These are phyloP conservation scores for Nicotiana knightiana DNA, from an alignment of 257 asterid species.

Conservation along the genomic window DNA sequence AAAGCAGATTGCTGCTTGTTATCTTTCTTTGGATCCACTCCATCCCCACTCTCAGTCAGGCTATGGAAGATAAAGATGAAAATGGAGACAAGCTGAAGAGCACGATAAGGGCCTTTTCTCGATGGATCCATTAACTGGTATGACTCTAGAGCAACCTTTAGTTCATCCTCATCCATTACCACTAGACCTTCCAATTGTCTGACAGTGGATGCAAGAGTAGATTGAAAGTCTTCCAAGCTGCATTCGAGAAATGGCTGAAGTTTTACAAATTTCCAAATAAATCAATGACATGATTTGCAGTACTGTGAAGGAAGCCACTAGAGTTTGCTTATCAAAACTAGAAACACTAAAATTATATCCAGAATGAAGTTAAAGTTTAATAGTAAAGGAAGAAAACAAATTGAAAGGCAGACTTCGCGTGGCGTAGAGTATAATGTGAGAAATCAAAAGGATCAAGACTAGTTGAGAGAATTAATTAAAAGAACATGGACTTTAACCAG, in stretches of 20 bases:
- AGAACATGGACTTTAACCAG: not conserved
- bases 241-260: slow-evolving; percentile 15
- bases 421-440: not conserved
- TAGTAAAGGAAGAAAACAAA: not conserved
- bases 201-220: slow-evolving; percentile 53
- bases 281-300: slow-evolving; percentile 1
- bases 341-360: not conserved
- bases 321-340: not conserved
- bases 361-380: not conserved
- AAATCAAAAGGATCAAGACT: not conserved
- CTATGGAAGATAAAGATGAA: slow-evolving; percentile 56
- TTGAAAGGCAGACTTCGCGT: not conserved
- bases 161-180: slow-evolving; percentile 39
- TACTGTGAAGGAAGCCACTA: not conserved
- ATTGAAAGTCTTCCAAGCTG: slow-evolving; percentile 74
- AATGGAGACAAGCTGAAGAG: slow-evolving; percentile 65
- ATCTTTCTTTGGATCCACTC: slow-evolving; percentile 30
- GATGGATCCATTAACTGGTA: slow-evolving; percentile 50
- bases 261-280: not conserved
- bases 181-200: slow-evolving; percentile 49
- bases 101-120: slow-evolving; percentile 67
- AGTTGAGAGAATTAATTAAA: not conserved
- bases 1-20: slow-evolving; percentile 27
- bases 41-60: slow-evolving; percentile 31
- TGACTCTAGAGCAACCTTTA: slow-evolving; percentile 41